Conservation (phyloP, 371 early-diverging fungal species). For the Syncephalis plumigaleata region DNA sequence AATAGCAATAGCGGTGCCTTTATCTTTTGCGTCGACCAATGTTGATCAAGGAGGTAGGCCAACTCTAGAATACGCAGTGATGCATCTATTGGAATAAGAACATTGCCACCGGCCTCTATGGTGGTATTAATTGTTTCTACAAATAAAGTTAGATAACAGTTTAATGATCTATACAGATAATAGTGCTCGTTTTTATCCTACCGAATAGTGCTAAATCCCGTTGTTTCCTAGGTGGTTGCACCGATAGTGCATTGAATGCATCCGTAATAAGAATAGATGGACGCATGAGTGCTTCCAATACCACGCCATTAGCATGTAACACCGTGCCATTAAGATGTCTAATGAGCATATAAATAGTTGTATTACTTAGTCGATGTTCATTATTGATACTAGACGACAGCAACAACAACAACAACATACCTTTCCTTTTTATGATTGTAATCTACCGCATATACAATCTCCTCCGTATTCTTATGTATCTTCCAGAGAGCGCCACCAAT, state of each 20-base stretch:
- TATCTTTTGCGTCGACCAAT: constrained; percentile 53
- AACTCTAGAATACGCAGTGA: constrained; percentile 88
- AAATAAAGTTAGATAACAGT: neutral
- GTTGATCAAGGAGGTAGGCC: constrained; percentile 69
- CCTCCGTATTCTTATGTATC: constrained; percentile 84
- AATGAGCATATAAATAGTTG: constrained; percentile 2
- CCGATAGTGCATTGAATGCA: constrained; percentile 52
- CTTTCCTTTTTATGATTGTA: constrained; percentile 91
- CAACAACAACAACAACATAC: constrained; percentile 20
- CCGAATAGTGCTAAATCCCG: constrained; percentile 58
- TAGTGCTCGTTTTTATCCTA: too few species aligned
- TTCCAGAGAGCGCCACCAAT: constrained; percentile 97
- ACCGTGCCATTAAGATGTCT: constrained; percentile 77
- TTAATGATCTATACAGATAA: neutral
- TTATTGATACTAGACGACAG: too few species aligned
- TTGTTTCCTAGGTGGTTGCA: constrained; percentile 46
- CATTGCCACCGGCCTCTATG: constrained; percentile 48
- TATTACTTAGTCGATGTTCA: too few species aligned
- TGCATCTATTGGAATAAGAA: constrained; percentile 80
- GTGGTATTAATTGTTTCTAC: constrained; percentile 42
- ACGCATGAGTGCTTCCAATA: constrained; percentile 49
- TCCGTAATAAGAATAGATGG: constrained; percentile 88
- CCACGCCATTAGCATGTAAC: constrained; percentile 48
- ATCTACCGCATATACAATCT: constrained; percentile 90
- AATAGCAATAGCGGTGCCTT: constrained; percentile 59